Evolutionary conservation across 257 asterid species (phyloP), one percentile per base, ranked within the genome.

Genomic region (Solanum sejunctum): DNA sequence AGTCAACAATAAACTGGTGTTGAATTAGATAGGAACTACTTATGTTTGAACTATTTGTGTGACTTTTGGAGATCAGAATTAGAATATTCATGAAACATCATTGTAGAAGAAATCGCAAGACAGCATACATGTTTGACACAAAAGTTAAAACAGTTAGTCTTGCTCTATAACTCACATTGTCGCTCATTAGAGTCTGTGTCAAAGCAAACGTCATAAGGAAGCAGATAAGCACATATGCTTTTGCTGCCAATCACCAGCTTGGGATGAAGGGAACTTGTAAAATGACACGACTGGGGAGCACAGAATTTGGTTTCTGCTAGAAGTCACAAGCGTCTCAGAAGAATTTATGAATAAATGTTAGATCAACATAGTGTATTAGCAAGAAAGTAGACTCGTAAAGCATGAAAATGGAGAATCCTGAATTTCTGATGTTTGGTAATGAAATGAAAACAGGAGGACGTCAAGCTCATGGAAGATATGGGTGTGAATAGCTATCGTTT

Each of bases 401-500:
- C 61, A 75, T 75, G 61, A 5, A 75, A 77, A 15, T 16, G 5
- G 51, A 8, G 63, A 51, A 77, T 51, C 47, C 58, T 57, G 64
- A 57, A 57, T 57, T 57, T 21, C 70, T 77, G 13, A 77, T 51
- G 39, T 49, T 77, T 23, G 13, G 45, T 75, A 23, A 8, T 23
- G 13, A 77, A 58, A 57, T 67, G 15, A 83, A 55, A n/a, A 47
- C 87, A 85, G 87, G 84, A 85, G 77, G 87, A 85, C 2, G 0
- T 77, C 23, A 57, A 77, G 45, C 79, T 85, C 21, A 85, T 85
- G 87, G 84, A 43, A 75, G 43, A 51, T 41, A 21, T 85, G 43
- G 84, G 84, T 7, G 78, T 85, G 57, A 77, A 78, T 58, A 78
- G 87, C 70, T 85, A 60, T 55, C 83, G 83, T 75, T 85, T 85